Percentiles rank a stretch among this genome's conserved stretches.
Conservation (phyloP, 1,139 yeast genomes). For the Pichiaceae sp. region DNA sequence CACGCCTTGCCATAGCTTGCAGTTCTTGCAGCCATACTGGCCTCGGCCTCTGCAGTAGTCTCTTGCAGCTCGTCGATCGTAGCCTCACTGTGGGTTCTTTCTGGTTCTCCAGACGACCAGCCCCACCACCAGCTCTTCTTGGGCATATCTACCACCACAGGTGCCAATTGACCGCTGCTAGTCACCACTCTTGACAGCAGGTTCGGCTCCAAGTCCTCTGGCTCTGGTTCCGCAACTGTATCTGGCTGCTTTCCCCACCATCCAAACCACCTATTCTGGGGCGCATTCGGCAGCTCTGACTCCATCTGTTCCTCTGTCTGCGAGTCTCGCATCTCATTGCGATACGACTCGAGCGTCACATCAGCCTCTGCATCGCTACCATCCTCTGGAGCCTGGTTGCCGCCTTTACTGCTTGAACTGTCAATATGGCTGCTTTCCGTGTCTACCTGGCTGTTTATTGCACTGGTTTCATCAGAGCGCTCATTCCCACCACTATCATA, state of each 20-base stretch:
- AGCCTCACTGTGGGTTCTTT: not conserved
- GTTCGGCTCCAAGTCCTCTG: conserved; percentile 1
- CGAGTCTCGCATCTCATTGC: not conserved
- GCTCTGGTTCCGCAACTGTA: not conserved
- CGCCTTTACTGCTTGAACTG: too few species aligned
- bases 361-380: not conserved
- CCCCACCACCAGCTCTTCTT: not conserved
- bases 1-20: conserved; percentile 8
- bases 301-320: not conserved
- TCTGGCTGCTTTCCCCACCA: not conserved
- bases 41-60: conserved; percentile 9
- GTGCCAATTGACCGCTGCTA: not conserved
- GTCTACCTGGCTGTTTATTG: too few species aligned
- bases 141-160: too few species aligned
- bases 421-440: too few species aligned
- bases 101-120: not conserved
- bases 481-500: too few species aligned
- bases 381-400: not conserved
- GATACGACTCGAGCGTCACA: not conserved
- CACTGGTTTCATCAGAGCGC: too few species aligned
- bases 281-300: not conserved
- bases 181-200: conserved; percentile 1
- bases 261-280: not conserved
- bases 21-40: conserved; percentile 11
- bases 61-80: conserved; percentile 4